phyloP scores from a whole-genome alignment of 148 eudicot genomes.

The Rhododendron ferrugineum region DNA sequence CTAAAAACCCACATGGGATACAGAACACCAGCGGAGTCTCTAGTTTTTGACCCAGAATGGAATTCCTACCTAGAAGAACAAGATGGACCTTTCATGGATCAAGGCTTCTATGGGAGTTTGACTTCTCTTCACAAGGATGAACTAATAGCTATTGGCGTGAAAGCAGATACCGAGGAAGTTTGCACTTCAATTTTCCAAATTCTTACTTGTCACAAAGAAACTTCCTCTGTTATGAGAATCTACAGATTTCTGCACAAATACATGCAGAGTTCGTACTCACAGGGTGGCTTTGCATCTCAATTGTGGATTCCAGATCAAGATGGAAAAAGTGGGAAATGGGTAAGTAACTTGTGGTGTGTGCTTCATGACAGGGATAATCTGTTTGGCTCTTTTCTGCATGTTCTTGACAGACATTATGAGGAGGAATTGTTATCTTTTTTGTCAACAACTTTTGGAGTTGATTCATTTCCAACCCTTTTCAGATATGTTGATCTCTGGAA shows the following conservation, averaged over 20 bases:
- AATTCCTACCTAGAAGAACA: slow-evolving; percentile 6
- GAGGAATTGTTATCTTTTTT: slow-evolving; percentile 4
- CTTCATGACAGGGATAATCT: slow-evolving; percentile 11
- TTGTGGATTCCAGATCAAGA: slow-evolving; percentile 13
- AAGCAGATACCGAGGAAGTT: slow-evolving; percentile 6
- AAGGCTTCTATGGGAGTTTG: slow-evolving; percentile 11
- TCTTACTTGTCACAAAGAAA: slow-evolving; percentile 2
- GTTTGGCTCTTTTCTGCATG: slow-evolving; percentile 10
- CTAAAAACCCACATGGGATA: slow-evolving; percentile 21
- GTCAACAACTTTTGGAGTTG: slow-evolving; percentile 13
- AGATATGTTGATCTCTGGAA: slow-evolving; percentile 7
- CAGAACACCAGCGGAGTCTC: slow-evolving; percentile 12
- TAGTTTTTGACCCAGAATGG: slow-evolving; percentile 10
- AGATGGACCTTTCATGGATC: slow-evolving; percentile 16
- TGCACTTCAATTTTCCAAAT: slow-evolving; percentile 3
- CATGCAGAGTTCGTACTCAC: slow-evolving; percentile 3
- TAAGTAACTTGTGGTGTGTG: not conserved
- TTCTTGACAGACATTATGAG: slow-evolving; percentile 13
- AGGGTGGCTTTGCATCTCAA: not conserved
- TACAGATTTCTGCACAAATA: not conserved
- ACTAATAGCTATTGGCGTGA: slow-evolving; percentile 10
- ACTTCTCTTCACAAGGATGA: not conserved
- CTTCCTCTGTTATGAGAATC: not conserved
- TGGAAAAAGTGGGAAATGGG: slow-evolving; percentile 11
- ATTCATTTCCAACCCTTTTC: not conserved